Evolutionary conservation across 2,329 filamentous ascomycete species (phyloP).

Genomic region (Microthyrium microscopicum): DNA sequence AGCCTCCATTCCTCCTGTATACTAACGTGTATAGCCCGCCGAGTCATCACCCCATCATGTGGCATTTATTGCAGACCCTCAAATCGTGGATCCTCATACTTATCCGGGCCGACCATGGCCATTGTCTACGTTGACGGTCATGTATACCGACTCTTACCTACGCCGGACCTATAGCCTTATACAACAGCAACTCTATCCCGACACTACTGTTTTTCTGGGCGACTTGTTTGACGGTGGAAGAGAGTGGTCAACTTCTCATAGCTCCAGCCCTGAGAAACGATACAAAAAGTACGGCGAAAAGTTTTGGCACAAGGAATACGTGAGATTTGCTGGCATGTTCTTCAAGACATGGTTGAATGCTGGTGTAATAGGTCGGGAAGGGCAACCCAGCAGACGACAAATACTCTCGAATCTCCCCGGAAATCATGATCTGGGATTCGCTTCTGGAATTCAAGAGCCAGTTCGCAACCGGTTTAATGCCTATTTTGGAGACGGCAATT

Average conservation of each 20-base stretch:
- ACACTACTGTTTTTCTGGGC: slow-evolving; percentile 79
- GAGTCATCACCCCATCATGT: slow-evolving; percentile 69
- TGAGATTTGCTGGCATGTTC: slow-evolving; percentile 75
- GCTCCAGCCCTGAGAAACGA: slow-evolving; percentile 42
- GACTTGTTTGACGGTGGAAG: slow-evolving; percentile 91
- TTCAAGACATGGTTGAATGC: slow-evolving; percentile 49
- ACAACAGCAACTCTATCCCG: slow-evolving; percentile 60
- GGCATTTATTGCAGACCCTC: slow-evolving; percentile 74
- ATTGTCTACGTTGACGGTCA: slow-evolving; percentile 46
- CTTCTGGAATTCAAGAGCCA: slow-evolving; percentile 60
- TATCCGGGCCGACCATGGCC: slow-evolving; percentile 72
- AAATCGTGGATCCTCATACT: slow-evolving; percentile 87
- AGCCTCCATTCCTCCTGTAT: slow-evolving; percentile 6
- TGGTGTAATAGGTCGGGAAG: slow-evolving; percentile 36
- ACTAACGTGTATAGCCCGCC: slow-evolving; percentile 40
- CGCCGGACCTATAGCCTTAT: slow-evolving; percentile 65
- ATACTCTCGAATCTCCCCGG: slow-evolving; percentile 76
- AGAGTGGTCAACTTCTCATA: slow-evolving; percentile 69
- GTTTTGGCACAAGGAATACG: slow-evolving; percentile 79
- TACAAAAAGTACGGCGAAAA: slow-evolving; percentile 60
- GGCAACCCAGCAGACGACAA: slow-evolving; percentile 49
- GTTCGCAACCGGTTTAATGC: slow-evolving; percentile 72
- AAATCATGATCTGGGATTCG: slow-evolving; percentile 91
- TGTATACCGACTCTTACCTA: slow-evolving; percentile 81
- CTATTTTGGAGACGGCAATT: slow-evolving; percentile 83